phyloP scores from a whole-genome alignment of 352 stramenopile genomes.

The Phytophthora multivora region DNA sequence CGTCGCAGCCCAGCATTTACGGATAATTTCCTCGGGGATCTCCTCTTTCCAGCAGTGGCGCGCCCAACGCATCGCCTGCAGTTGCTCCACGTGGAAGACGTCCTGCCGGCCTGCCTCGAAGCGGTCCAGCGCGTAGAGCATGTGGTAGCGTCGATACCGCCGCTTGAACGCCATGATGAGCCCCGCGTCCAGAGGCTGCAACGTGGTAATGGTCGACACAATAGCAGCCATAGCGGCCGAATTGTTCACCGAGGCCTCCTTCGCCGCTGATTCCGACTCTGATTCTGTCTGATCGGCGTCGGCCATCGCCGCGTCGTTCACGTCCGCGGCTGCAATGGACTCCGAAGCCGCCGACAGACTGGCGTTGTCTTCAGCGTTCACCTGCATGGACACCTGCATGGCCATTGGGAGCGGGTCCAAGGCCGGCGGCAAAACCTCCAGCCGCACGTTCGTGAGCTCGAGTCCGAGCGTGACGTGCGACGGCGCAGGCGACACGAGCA shows the following conservation, averaged over 20 bases:
- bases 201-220: constrained; percentile 17
- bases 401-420: constrained; percentile 43
- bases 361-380: constrained; percentile 40
- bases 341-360: constrained; percentile 34
- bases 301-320: constrained; percentile 17
- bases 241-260: constrained; percentile 8
- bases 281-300: constrained; percentile 18
- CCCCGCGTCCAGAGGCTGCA: constrained; percentile 48
- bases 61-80: constrained; percentile 62
- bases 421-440: constrained; percentile 51
- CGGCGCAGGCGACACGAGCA: constrained; percentile 46
- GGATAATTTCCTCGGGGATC: constrained; percentile 37
- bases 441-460: constrained; percentile 56
- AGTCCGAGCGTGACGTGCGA: constrained; percentile 56
- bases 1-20: constrained; percentile 46
- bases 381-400: constrained; percentile 52
- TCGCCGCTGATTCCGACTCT: constrained; percentile 13
- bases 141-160: constrained; percentile 56
- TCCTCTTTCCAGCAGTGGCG: constrained; percentile 53
- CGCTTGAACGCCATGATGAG: constrained; percentile 58
- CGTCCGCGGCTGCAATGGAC: constrained; percentile 23
- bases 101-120: constrained; percentile 51
- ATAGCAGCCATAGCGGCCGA: constrained; percentile 17
- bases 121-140: constrained; percentile 57
- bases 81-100: constrained; percentile 51